Conservation (phyloP, 2,329 filamentous ascomycete genomes). For the Ophiosphaerella narmari region DNA sequence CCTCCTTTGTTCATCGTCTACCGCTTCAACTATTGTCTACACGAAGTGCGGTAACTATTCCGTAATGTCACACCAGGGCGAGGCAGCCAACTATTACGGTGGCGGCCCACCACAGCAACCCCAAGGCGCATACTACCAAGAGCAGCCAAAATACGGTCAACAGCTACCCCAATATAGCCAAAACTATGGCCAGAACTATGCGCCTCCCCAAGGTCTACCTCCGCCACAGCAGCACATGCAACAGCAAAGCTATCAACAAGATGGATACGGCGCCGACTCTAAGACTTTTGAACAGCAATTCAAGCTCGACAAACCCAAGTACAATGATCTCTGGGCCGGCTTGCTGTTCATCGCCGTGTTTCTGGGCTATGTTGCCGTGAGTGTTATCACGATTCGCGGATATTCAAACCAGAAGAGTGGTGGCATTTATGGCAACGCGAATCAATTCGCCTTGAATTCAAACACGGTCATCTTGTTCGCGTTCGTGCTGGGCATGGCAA, state of each 20-base stretch:
- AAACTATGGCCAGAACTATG: constrained; percentile 38
- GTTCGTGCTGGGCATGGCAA: constrained; percentile 74
- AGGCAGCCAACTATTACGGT: constrained; percentile 48
- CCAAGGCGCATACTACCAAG: constrained; percentile 30
- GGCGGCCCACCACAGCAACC: constrained; percentile 25
- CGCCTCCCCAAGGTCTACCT: constrained; percentile 30
- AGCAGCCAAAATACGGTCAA: constrained; percentile 34
- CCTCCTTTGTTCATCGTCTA: neutral
- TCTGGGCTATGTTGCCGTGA: constrained; percentile 75
- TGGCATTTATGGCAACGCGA: constrained; percentile 73
- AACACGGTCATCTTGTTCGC: constrained; percentile 87
- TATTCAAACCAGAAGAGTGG: constrained; percentile 61
- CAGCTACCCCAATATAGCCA: constrained; percentile 40
- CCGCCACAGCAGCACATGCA: constrained; percentile 20
- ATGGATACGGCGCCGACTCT: constrained; percentile 47
- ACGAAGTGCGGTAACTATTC: constrained; percentile 1
- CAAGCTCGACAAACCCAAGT: constrained; percentile 81
- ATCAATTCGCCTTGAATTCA: constrained; percentile 72
- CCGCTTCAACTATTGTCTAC: neutral
- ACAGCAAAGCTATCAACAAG: constrained; percentile 26
- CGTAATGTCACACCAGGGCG: constrained; percentile 40
- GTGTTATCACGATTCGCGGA: constrained; percentile 73
- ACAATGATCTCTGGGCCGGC: constrained; percentile 88
- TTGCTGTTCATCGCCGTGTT: constrained; percentile 74
- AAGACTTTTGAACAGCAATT: constrained; percentile 77